phyloP scores from a whole-genome alignment of 768 basidiomycete genomes.

The Lyophyllum semitale region DNA sequence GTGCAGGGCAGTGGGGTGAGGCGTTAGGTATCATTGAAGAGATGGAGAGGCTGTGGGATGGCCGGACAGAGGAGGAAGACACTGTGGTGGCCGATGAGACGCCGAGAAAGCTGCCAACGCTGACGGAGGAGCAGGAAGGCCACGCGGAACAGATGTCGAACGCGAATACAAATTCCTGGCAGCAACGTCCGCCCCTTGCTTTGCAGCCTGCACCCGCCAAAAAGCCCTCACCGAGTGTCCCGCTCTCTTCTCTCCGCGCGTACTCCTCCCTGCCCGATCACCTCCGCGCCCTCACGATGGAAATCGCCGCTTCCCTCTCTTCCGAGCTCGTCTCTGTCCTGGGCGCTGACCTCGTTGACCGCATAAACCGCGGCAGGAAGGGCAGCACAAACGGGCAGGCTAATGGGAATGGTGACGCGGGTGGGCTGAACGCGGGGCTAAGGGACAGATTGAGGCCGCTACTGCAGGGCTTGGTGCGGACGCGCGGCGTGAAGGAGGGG shows the following conservation, averaged over 20 bases:
- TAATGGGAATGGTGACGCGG: conserved; percentile 7
- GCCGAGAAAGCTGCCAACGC: not conserved
- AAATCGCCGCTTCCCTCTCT: conserved; percentile 78
- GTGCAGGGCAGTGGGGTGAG: conserved; percentile 85
- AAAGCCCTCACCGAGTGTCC: conserved; percentile 37
- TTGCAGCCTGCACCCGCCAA: not conserved
- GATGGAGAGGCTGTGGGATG: conserved; percentile 60
- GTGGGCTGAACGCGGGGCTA: conserved; percentile 42
- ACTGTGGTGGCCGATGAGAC: not conserved
- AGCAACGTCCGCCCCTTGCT: conserved; percentile 16
- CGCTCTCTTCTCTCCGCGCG: conserved; percentile 69
- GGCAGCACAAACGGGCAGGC: not conserved
- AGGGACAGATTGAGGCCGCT: conserved; percentile 71
- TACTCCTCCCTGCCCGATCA: conserved; percentile 77
- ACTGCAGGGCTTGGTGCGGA: conserved; percentile 75
- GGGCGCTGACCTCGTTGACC: conserved; percentile 62
- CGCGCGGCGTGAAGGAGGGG: conserved; percentile 70
- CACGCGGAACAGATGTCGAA: conserved; percentile 4
- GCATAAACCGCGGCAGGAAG: conserved; percentile 31
- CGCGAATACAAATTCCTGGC: conserved; percentile 14
- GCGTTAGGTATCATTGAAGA: conserved; percentile 77
- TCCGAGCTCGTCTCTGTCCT: conserved; percentile 76
- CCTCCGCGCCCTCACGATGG: conserved; percentile 67
- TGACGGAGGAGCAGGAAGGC: conserved; percentile 7
- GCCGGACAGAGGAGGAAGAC: conserved; percentile 6